Base-by-base conservation (phyloP, 208 protist genomes). In the Trypanosoma theileri region DNA sequence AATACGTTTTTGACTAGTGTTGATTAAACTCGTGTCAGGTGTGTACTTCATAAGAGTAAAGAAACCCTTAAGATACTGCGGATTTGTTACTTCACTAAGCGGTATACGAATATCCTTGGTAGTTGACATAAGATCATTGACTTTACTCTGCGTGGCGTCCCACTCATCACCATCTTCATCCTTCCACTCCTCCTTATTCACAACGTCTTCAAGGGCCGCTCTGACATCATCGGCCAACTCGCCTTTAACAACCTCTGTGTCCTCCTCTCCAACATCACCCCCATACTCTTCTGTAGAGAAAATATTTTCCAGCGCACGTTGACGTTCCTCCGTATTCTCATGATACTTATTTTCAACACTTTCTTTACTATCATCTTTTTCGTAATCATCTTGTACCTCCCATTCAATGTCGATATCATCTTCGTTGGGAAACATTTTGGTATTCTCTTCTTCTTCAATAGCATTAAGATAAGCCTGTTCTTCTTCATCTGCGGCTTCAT, bases 1-100 rank as follows among this genome's bases (percentile, higher is more conserved):
- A 22, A 83, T 50, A 17, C 77, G 67, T 26, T 81, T 80, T 40
- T 69, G 69, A 21, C 40, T 59, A 14, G 62, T 46, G n/a, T 56
- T 73, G 48, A 76, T 55, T 13, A 77, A 66, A 52, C 24, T 65
- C 16, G 44, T 53, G n/a, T 22, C 26, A 22, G 75, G 70, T n/a
- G 69, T 80, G 61, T 69, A 80, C 55, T 73, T 80, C 70, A 78
- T 70, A 6, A 80, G 41, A 21, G 71, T 73, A 55, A 80, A 80
- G 45, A 69, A 80, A 16, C 63, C 66, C 31, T 80, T 80, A 53
- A 80, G 71, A 53, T 73, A 80, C 35, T 76, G 69, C 48, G 66
- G 61, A 54, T 80, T 80, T 26, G 75, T 73, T 31, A 80, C 71
- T 19, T 77, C 56, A 12, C 46, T 22, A 53, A 78, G 71, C 16